Evolutionary conservation across 257 asterid genomes (phyloP).

Genomic region (Petunia secreta): DNA sequence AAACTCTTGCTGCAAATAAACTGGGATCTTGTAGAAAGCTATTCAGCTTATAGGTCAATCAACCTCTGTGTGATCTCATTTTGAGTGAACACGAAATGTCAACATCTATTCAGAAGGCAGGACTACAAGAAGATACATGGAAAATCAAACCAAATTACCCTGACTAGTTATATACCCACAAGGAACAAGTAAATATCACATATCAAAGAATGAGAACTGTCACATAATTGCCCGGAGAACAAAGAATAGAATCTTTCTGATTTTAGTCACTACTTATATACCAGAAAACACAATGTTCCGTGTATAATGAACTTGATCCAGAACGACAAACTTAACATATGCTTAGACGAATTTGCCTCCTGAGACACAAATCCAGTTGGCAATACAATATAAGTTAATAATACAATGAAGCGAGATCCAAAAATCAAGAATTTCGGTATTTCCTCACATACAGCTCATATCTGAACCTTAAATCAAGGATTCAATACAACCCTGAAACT

Average conservation of each 20-base stretch:
- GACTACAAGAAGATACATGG: not conserved
- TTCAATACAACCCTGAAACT: not conserved
- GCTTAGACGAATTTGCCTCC: not conserved
- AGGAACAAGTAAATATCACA: not conserved
- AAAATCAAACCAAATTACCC: not conserved
- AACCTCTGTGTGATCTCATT: not conserved
- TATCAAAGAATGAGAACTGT: not conserved
- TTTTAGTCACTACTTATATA: constrained; percentile 5
- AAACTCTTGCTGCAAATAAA: not conserved
- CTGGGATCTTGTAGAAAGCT: not conserved
- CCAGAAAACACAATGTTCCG: constrained; percentile 14
- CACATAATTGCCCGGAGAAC: not conserved
- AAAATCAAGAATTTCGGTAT: not conserved
- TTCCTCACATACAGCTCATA: constrained; percentile 4
- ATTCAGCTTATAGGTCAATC: not conserved
- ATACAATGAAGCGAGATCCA: not conserved
- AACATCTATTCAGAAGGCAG: not conserved
- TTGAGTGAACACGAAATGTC: not conserved
- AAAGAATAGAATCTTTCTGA: not conserved
- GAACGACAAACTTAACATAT: not conserved
- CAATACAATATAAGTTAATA: not conserved
- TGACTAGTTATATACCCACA: not conserved
- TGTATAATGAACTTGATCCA: not conserved
- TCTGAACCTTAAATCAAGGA: not conserved
- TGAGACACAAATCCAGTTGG: not conserved